These are phyloP conservation scores for Dovyalis caffra DNA, from an alignment of 345 rosid genomes.

Conservation along the genomic window DNA sequence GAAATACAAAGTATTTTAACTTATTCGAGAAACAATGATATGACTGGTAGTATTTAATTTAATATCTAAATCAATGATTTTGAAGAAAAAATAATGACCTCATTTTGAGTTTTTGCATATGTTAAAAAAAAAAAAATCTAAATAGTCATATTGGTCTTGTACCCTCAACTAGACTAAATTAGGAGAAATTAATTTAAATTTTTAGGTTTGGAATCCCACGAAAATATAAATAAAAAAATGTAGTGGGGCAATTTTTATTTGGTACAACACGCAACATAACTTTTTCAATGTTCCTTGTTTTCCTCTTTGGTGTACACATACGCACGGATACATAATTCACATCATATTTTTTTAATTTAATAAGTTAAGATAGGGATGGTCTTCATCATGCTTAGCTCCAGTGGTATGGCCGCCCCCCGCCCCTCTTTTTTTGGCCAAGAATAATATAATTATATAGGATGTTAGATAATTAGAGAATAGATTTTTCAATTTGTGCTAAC, in stretches of 20 bases:
- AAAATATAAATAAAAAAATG: too few relatives aligned
- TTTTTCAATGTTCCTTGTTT: neutral
- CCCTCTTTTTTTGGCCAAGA: neutral
- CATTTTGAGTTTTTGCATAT: too few relatives aligned
- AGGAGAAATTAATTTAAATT: too few relatives aligned
- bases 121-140: too few relatives aligned
- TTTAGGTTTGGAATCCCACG: too few relatives aligned
- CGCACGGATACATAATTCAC: neutral
- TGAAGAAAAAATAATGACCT: too few relatives aligned
- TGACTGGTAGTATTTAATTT: neutral
- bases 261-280: neutral
- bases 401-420: neutral
- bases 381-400: neutral
- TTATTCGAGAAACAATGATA: neutral
- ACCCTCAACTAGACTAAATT: too few relatives aligned
- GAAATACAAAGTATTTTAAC: neutral
- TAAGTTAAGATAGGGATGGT: neutral
- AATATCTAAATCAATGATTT: neutral
- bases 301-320: neutral
- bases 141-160: too few relatives aligned
- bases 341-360: neutral
- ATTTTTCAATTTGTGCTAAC: too few relatives aligned
- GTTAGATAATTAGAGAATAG: neutral
- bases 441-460: neutral
- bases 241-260: neutral